Evolutionary conservation across 192 early-diverging fungal species (phyloP), one percentile per base, ranked within the genome.

Genomic region (Diversispora eburnea): DNA sequence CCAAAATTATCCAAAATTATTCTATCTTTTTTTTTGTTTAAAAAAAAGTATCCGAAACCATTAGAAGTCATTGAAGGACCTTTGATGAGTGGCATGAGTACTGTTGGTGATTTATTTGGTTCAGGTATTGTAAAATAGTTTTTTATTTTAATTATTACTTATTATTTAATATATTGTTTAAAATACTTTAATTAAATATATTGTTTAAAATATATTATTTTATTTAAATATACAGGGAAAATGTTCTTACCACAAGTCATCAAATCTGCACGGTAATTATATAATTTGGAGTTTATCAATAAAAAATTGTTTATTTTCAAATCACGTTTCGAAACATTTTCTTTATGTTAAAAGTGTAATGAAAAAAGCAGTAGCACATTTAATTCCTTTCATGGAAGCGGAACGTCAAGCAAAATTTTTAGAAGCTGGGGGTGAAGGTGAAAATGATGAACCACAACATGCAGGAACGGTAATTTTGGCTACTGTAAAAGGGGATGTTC

Each of bases 221-320:
- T 49, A 43, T 54, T 17, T 59, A n/a, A 3, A 52, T 54, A 42
- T 8, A 81, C 84, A 33, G 94, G 96, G 66, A 96, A 96, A 79
- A 98, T 98, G 96, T 98, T 98, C 80, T 88, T 98, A 85, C 96
- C 96, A 5, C 96, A 98, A 77, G 96, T 98, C 72, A 98, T 98
- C 83, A 94, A 95, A 80, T 93, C 91, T 69, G 94, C 95, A 47
- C 91, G 88, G 87, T 87, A 78, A 76, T 17, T 20, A 54, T 54
- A 46, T 73, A 22, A 67, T 57, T 64, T 33, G 7, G 25, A 2
- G 2, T 33, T 33, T 33, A 25, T 7, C 41, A 7, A 58, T 15
- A 47, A 13, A 13, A 54, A 54, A 54, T 17, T 54, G n/a, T 54
- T 54, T 17, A 54, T 54, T 51, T 25, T 57, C 51, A 73, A 25